Percentiles rank a stretch among this genome's conserved stretches.
phyloP scores from a whole-genome alignment of 2,329 filamentous ascomycete genomes.

The Bipolaris zeicola region DNA sequence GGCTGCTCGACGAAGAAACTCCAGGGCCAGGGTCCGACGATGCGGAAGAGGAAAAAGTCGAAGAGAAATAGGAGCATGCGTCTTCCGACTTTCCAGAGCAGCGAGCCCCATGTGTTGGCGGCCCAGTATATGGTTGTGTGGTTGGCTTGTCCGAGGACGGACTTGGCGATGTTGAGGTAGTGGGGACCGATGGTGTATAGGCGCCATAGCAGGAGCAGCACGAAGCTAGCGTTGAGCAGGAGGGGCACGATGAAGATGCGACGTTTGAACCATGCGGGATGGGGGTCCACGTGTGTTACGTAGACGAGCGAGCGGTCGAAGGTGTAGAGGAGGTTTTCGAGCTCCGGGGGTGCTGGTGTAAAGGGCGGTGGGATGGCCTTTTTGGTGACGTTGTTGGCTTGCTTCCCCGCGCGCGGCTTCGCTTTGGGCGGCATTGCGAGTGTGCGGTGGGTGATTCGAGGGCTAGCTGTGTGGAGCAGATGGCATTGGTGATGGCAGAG shows the following conservation, averaged over 20 bases:
- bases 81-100: conserved; percentile 62
- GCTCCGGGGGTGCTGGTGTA: conserved; percentile 64
- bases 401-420: conserved; percentile 25
- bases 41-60: conserved; percentile 66
- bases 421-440: conserved; percentile 28
- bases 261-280: conserved; percentile 72
- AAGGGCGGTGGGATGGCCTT: conserved; percentile 59
- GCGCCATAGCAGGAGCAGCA: conserved; percentile 68
- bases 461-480: not conserved
- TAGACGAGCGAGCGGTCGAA: conserved; percentile 76
- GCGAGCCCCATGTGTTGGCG: conserved; percentile 59
- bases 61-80: conserved; percentile 71
- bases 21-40: conserved; percentile 55
- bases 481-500: conserved; percentile 6
- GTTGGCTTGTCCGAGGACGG: conserved; percentile 69
- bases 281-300: conserved; percentile 80
- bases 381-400: conserved; percentile 5
- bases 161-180: conserved; percentile 71
- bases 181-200: conserved; percentile 71
- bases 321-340: conserved; percentile 68
- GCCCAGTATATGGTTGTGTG: conserved; percentile 67
- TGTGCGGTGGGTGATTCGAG: not conserved
- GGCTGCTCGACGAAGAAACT: conserved; percentile 65
- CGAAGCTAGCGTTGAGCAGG: conserved; percentile 73
- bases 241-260: conserved; percentile 83